Evolutionary conservation across 352 stramenopile species (phyloP).

Genomic region (Globisporangium acanthophoron): DNA sequence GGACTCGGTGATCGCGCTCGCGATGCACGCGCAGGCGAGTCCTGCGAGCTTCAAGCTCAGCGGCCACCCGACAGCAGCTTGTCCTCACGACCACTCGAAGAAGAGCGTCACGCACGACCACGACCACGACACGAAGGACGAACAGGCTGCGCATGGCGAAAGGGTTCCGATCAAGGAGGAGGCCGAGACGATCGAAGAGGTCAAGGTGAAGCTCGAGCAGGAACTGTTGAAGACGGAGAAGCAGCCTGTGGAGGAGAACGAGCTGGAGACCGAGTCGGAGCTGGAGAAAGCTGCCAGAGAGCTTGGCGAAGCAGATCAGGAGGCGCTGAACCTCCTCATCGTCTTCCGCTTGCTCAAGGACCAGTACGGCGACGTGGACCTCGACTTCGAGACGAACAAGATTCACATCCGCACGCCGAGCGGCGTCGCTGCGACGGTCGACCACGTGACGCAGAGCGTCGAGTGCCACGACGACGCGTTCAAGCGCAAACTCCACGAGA

Average conservation of each 20-base stretch:
- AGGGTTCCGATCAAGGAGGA: constrained; percentile 21
- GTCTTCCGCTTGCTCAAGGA: constrained; percentile 82
- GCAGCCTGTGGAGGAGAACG: not conserved
- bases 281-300: constrained; percentile 56
- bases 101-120: constrained; percentile 24
- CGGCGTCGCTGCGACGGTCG: constrained; percentile 54
- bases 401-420: constrained; percentile 83
- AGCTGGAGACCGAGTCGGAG: constrained; percentile 11
- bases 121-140: not conserved
- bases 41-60: constrained; percentile 80
- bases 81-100: constrained; percentile 76
- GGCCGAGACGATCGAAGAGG: constrained; percentile 8
- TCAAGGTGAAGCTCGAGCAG: constrained; percentile 16
- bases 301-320: constrained; percentile 65
- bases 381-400: constrained; percentile 87
- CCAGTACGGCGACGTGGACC: constrained; percentile 79
- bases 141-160: constrained; percentile 15
- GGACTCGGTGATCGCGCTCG: constrained; percentile 93
- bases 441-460: constrained; percentile 54
- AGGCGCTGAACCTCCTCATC: constrained; percentile 79
- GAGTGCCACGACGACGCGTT: constrained; percentile 70
- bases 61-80: constrained; percentile 63
- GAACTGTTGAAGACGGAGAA: constrained; percentile 17
- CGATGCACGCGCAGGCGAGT: constrained; percentile 92
- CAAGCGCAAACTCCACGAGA: constrained; percentile 63